Percentiles rank a stretch among this genome's conserved stretches.
phyloP scores from a whole-genome alignment of 306 rosid species.

The Sicyos edulis region DNA sequence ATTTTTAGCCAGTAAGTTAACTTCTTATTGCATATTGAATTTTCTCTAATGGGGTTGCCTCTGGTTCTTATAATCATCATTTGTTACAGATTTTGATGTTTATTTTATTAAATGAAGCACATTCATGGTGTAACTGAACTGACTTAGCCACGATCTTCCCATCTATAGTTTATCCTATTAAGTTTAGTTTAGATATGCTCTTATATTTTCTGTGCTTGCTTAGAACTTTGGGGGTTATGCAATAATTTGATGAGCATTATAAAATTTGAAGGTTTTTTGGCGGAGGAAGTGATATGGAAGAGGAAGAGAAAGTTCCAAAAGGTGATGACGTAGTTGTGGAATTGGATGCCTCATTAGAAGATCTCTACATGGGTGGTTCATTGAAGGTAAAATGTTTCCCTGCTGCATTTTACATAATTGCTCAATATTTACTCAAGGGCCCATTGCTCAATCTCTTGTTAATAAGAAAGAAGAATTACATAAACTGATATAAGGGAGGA shows the following conservation, averaged over 20 bases:
- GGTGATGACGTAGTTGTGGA: slow-evolving; percentile 85
- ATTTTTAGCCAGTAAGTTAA: slow-evolving; percentile 67
- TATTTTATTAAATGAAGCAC: neutral
- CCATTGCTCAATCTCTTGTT: neutral
- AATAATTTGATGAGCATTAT: neutral
- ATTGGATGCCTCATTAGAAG: slow-evolving; percentile 80
- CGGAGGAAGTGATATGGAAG: slow-evolving; percentile 63
- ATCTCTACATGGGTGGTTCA: slow-evolving; percentile 93
- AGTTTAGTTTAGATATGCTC: neutral
- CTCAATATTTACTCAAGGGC: neutral
- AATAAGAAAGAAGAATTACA: neutral
- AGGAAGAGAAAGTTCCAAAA: slow-evolving; percentile 72
- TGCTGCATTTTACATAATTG: slow-evolving; percentile 7
- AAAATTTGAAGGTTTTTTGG: slow-evolving; percentile 67
- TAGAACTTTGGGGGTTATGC: neutral
- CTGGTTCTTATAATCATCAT: neutral
- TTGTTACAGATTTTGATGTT: neutral
- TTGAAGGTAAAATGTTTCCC: slow-evolving; percentile 50
- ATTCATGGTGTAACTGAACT: neutral
- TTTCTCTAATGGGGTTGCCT: neutral
- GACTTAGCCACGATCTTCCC: neutral
- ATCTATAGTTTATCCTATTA: neutral
- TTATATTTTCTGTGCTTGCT: slow-evolving; percentile 7
- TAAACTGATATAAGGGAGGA: neutral
- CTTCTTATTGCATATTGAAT: neutral